Evolutionary conservation across 2,329 filamentous ascomycete genomes (phyloP), one percentile per base, ranked within the genome.

Genomic region (Knufia petricola): DNA sequence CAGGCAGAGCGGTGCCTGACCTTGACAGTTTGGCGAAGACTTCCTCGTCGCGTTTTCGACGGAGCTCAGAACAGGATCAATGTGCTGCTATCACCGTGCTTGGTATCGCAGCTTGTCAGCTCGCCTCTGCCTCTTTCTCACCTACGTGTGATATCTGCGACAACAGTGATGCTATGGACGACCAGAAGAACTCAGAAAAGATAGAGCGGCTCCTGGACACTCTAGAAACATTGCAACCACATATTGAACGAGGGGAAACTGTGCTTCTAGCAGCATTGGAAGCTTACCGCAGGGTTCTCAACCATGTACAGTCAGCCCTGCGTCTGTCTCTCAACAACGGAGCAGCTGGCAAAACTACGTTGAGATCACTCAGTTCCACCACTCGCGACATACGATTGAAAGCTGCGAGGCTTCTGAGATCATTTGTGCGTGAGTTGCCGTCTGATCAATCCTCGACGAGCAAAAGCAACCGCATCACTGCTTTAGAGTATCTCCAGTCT

Each of bases 361-460:
- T 95, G 3, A 79, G 84, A 56, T 87, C 84, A 0, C 70, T 96
- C 32, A 82, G 83, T 54, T 94, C 89, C 64, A 94, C 89, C 1
- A 66, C 87, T 17, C 78, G 90, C 60, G 92, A 96, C 63, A 70
- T 96, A 23, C 81, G 90, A 26, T 78, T 95, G 58, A 84, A 84
- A 31, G 85, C 89, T 50, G 85, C 84, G 72, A 83, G 55, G 55
- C 79, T 82, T 0, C 63, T 90, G 21, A 72, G 80, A 41, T 69
- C 74, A 0, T 94, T 92, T 62, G 66, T 89, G 30, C 49, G 52
- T 21, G 31, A 43, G 20, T 70, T 72, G 46, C 64, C 70, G 37
- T 62, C 66, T 46, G 58, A 77, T 31, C 64, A 72, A 13, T 59
- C 64, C 34, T 68, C 72, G 30, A 62, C 80, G 2, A 66, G 76